phyloP scores from a whole-genome alignment of 1,139 yeast genomes.

The Protomyces inundatus region DNA sequence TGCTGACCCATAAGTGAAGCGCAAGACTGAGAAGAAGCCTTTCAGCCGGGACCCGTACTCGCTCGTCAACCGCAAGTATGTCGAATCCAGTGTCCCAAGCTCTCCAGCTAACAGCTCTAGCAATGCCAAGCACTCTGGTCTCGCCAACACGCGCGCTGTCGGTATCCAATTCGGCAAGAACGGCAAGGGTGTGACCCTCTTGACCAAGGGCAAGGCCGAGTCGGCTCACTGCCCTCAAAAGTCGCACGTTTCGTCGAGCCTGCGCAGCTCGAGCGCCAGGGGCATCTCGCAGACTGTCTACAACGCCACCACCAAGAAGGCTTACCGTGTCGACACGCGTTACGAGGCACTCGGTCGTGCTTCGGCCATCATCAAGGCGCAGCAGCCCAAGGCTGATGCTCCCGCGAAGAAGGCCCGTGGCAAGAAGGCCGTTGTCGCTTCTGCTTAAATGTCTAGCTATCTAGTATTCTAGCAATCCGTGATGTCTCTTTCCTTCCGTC shows the following conservation, averaged over 20 bases:
- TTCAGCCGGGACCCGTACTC: constrained; percentile 50
- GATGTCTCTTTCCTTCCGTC: too few relatives aligned
- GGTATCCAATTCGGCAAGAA: constrained; percentile 39
- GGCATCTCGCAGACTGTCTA: constrained; percentile 45
- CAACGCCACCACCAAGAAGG: constrained; percentile 44
- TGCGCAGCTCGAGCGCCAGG: constrained; percentile 40
- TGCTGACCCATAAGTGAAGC: constrained; percentile 4
- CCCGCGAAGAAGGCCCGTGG: constrained; percentile 20
- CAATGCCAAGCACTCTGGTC: constrained; percentile 46
- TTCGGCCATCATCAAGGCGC: constrained; percentile 12
- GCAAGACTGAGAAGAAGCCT: constrained; percentile 38
- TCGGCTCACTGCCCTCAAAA: constrained; percentile 36
- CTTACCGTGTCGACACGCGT: constrained; percentile 48
- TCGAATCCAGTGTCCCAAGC: constrained; percentile 28
- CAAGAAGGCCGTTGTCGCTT: constrained; percentile 8
- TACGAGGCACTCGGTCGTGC: constrained; percentile 21
- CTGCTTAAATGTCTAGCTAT: background rate
- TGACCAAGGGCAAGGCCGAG: constrained; percentile 44
- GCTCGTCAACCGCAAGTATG: constrained; percentile 43
- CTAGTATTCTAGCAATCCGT: background rate
- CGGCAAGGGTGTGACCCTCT: constrained; percentile 42
- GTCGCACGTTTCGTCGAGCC: constrained; percentile 32
- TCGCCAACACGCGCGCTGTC: constrained; percentile 37
- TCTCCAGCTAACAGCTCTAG: background rate
- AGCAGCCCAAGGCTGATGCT: constrained; percentile 23